Base-by-base conservation (phyloP, 805 yeast genomes). In the Scheffersomyces stipitis region DNA sequence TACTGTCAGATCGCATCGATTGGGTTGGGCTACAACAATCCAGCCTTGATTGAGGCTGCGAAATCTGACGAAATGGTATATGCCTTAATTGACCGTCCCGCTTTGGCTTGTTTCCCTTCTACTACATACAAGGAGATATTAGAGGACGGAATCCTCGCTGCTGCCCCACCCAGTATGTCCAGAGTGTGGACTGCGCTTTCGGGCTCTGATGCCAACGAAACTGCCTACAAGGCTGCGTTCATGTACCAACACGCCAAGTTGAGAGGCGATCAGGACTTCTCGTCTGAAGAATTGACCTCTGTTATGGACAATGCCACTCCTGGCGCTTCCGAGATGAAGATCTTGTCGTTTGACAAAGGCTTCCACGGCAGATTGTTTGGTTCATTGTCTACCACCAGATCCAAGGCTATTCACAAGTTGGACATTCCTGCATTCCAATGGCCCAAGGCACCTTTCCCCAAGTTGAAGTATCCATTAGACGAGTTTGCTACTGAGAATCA, bases 221-320 rank as follows among this genome's bases (percentile, higher is more conserved):
- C 80, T 41, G 87, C 87, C 1, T 80, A 71, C 61, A 81, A 81
- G 50, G 87, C 87, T 12, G 86, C 84, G 1, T 79, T 79, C 54
- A 79, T 81, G 76, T 78, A 75, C 56, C 78, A 73, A 56, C 80
- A 75, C 47, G 72, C 78, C 20, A 69, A 73, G 45, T 66, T 62
- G 44, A 73, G 87, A 58, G 80, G 77, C 18, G 48, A 56, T 2
- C 50, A 55, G 35, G 71, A 65, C 28, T 76, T 76, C 51, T 54
- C 75, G 1, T 47, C 44, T 13, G 77, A 72, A 48, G 80, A 76
- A 46, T 56, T 72, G 44, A 38, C 49, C 0, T 64, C 76, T 4
- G 75, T 69, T 8, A 75, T 76, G 81, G 56, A 70, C 13, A 76
- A 76, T 51, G 43, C 67, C 53, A 39, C 67, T 10, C 81, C 81